A percentile compares a stretch with the other conserved stretches of the same genome.
Conservation (phyloP, 2,329 filamentous ascomycete genomes). For the Capronia epimyces region DNA sequence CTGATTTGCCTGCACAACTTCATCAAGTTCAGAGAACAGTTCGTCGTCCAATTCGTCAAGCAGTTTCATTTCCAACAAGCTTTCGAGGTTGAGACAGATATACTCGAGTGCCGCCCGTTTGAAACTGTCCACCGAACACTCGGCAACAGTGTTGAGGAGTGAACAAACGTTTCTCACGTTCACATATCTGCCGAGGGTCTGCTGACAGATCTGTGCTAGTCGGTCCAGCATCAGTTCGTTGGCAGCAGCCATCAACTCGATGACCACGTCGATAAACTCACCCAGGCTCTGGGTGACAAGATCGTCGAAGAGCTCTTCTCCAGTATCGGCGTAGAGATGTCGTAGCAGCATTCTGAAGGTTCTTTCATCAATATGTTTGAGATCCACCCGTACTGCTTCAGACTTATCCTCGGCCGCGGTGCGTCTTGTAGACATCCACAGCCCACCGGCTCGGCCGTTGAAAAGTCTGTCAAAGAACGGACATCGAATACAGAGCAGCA, state of each 20-base stretch:
- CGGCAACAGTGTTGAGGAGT: constrained; percentile 78
- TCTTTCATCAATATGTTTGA: constrained; percentile 69
- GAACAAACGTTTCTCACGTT: constrained; percentile 73
- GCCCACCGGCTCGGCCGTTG: constrained; percentile 75
- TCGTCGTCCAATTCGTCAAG: constrained; percentile 81
- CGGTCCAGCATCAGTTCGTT: constrained; percentile 95
- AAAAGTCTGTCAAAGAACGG: constrained; percentile 91
- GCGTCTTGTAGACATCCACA: constrained; percentile 73
- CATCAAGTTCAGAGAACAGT: constrained; percentile 73
- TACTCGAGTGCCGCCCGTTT: constrained; percentile 86
- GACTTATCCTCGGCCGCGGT: constrained; percentile 41
- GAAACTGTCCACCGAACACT: constrained; percentile 76
- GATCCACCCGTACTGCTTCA: constrained; percentile 63
- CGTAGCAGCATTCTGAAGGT: constrained; percentile 74
- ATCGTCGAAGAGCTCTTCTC: constrained; percentile 73
- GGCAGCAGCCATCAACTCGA: constrained; percentile 83
- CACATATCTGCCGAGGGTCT: constrained; percentile 60
- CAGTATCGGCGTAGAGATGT: constrained; percentile 77
- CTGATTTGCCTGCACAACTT: constrained; percentile 76
- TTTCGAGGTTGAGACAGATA: constrained; percentile 83
- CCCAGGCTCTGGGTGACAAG: constrained; percentile 67
- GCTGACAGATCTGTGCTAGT: constrained; percentile 83
- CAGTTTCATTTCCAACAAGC: constrained; percentile 71
- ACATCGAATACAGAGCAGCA: constrained; percentile 73
- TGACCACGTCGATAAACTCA: constrained; percentile 78